Evolutionary conservation across 805 yeast species (phyloP), one percentile per base, ranked within the genome.

Genomic region (Cyberlindnera xishuangbannaensis): DNA sequence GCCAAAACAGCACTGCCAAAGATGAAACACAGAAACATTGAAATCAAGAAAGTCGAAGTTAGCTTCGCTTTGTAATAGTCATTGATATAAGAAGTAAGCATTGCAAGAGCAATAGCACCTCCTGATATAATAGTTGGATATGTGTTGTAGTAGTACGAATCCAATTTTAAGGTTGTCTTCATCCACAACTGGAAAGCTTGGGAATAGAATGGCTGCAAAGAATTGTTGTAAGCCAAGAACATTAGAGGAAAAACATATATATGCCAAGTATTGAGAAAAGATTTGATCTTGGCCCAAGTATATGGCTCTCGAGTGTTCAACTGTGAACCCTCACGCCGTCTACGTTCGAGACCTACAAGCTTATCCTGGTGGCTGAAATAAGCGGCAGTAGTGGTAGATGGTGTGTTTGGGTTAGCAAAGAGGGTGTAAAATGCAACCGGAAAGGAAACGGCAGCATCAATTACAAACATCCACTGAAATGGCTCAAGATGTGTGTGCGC

Each of bases 211-310:
- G 63, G 56, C 31, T 58, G 36, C 25, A 30, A 36, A 11, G 43
- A 16, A 16, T 43, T 44, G 28, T 45, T 43, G 30, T 36, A 47
- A 14, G 44, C 21, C 26, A 44, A 33, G 29, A 47, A 47, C 17
- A 47, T 15, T 4, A 38, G 6, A 16, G 74, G 73, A 45, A 69
- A 69, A 15, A 67, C 64, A 30, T 46, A 65, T 17, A 67, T 53
- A 48, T 70, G 75, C 76, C 76, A 70, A 2, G 73, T 65, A 36
- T 42, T 57, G 53, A 68, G 67, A 43, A 62, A 64, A 2, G 60
- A 33, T 34, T 61, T 65, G 39, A 69, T 56, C 38, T 62, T 64
- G 7, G 34, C 28, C 57, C 56, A 50, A 2, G 71, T 20, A 12
- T 20, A 20, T 12, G 23, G 23, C 23, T 58, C 59, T 47, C 65